Percentiles rank a stretch among this genome's conserved stretches.
phyloP scores from a whole-genome alignment of 768 basidiomycete species.

The Glaciozyma antarctica region DNA sequence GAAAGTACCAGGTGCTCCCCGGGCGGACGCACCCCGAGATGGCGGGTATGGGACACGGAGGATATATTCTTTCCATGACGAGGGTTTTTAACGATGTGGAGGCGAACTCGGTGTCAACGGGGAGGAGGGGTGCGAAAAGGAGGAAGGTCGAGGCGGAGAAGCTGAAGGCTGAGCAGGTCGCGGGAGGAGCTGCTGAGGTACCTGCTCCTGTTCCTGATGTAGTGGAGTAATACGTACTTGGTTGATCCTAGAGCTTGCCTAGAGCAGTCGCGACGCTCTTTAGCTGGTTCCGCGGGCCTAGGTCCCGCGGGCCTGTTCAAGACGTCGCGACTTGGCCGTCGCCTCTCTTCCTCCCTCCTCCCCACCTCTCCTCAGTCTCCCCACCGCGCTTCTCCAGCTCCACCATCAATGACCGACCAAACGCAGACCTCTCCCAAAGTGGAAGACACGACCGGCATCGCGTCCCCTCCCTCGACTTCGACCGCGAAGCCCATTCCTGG shows the following conservation, averaged over 20 bases:
- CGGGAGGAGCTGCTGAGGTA: background rate
- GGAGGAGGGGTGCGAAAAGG: slow-evolving; percentile 1
- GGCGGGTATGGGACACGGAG: slow-evolving; percentile 79
- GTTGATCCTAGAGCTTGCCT: no score
- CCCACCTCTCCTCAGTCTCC: no score
- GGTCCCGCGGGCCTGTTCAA: no score
- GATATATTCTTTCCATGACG: slow-evolving; percentile 73
- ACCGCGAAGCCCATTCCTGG: background rate
- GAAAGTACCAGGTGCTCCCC: slow-evolving; percentile 89
- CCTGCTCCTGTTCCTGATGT: background rate
- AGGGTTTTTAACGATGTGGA: slow-evolving; percentile 48
- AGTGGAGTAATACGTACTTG: background rate
- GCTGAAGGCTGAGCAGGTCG: background rate
- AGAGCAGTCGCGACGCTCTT: no score
- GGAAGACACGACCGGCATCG: background rate
- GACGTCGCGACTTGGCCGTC: no score
- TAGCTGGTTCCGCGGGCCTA: no score
- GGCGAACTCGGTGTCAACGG: background rate
- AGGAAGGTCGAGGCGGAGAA: slow-evolving; percentile 1
- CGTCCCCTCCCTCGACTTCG: background rate
- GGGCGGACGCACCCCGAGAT: slow-evolving; percentile 93
- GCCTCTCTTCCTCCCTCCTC: background rate
- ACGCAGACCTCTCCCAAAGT: no score
- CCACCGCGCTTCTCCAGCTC: no score
- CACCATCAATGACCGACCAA: no score